phyloP scores from a whole-genome alignment of 164 flowering plant species.

The Vitis rupestris region DNA sequence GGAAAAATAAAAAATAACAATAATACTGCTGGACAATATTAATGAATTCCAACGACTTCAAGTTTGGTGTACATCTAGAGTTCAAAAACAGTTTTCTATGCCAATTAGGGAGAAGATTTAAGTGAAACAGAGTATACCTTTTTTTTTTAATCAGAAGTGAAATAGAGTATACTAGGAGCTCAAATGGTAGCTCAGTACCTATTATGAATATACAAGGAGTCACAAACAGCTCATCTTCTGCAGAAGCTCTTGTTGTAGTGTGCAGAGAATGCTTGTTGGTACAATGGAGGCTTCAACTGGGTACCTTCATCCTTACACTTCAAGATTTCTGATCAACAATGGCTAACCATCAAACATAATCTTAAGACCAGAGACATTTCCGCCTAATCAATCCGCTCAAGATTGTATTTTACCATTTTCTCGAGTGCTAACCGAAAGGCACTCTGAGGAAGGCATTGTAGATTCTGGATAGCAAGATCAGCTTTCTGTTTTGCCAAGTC shows the following conservation, averaged over 20 bases:
- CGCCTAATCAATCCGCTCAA: slow-evolving; percentile 66
- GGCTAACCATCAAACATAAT: background rate
- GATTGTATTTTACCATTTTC: slow-evolving; percentile 73
- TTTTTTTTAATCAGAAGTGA: background rate
- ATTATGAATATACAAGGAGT: slow-evolving; percentile 13
- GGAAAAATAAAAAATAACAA: too few species aligned
- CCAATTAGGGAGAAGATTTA: too few species aligned
- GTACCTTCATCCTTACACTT: background rate
- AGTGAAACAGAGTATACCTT: too few species aligned
- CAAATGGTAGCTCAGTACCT: slow-evolving; percentile 2
- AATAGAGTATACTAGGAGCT: slow-evolving; percentile 16
- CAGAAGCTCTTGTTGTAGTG: background rate
- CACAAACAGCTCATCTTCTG: slow-evolving; percentile 6
- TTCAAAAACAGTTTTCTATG: too few species aligned
- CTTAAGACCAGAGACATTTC: background rate
- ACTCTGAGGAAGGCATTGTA: slow-evolving; percentile 69
- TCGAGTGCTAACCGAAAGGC: slow-evolving; percentile 69
- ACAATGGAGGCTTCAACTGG: background rate
- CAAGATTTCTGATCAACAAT: background rate
- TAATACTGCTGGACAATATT: too few species aligned
- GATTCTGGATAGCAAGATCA: slow-evolving; percentile 61
- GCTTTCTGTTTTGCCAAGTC: slow-evolving; percentile 78
- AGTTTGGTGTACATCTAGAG: too few species aligned
- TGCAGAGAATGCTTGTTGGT: background rate
- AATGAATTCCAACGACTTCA: too few species aligned